phyloP scores from a whole-genome alignment of 2,329 filamentous ascomycete species.

The Aspergillus sp. region DNA sequence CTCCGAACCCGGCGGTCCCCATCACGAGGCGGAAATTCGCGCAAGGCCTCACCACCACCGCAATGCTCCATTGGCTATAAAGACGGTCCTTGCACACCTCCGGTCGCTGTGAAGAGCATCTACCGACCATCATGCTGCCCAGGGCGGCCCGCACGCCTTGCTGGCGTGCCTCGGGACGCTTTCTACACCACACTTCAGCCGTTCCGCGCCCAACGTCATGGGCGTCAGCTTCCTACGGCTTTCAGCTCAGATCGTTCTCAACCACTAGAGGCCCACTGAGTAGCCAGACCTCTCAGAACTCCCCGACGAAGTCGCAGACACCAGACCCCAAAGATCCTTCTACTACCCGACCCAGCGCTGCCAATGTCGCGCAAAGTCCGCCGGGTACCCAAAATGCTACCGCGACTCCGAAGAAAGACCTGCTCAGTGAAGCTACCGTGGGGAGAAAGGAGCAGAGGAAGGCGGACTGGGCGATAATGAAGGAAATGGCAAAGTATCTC shows the following conservation, averaged over 20 bases:
- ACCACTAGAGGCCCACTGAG: slow-evolving; percentile 23
- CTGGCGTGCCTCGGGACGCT: slow-evolving; percentile 33
- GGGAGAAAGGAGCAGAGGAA: slow-evolving; percentile 86
- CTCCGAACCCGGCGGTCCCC: slow-evolving; percentile 40
- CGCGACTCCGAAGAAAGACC: slow-evolving; percentile 52
- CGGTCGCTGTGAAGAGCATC: slow-evolving; percentile 10
- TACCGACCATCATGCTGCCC: slow-evolving; percentile 37
- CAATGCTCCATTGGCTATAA: slow-evolving; percentile 28
- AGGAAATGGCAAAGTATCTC: slow-evolving; percentile 92
- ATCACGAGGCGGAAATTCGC: slow-evolving; percentile 24
- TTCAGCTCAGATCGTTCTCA: slow-evolving; percentile 35
- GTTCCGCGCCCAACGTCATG: slow-evolving; percentile 26
- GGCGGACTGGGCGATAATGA: slow-evolving; percentile 98
- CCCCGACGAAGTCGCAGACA: slow-evolving; percentile 16
- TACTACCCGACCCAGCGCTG: slow-evolving; percentile 22
- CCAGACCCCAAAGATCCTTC: slow-evolving; percentile 16
- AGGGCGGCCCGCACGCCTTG: slow-evolving; percentile 39
- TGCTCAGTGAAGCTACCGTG: slow-evolving; percentile 65
- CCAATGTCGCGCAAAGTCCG: slow-evolving; percentile 23
- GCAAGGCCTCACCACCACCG: slow-evolving; percentile 16
- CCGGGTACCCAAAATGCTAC: slow-evolving; percentile 28
- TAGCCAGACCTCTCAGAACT: slow-evolving; percentile 25
- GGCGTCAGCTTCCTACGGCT: slow-evolving; percentile 24
- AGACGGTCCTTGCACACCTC: background rate
- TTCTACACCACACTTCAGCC: slow-evolving; percentile 27